Base-by-base conservation (phyloP, 441 rosid species). In the Rhodomyrtus psidioides region DNA sequence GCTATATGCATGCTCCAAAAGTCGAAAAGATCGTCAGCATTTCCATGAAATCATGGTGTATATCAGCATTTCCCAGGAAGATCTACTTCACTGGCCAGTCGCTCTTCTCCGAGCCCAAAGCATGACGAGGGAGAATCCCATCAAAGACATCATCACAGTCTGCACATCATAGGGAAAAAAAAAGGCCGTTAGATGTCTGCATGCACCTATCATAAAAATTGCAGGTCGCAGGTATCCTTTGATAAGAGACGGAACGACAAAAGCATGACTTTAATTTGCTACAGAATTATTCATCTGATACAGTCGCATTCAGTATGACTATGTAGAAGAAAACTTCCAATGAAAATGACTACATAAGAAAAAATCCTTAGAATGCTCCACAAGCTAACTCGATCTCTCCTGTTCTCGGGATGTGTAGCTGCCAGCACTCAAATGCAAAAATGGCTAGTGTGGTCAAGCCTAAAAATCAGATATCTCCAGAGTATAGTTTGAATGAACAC, bases 61-160 rank as follows among this genome's bases (percentile, higher is more conserved):
- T 12, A 17, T 44, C 81, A 30, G 83, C 56, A 28, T 81, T 54
- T 30, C 58, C 58, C 39, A 6, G 57, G 83, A 27, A 54, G 59
- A 53, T 28, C 15, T 49, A 16, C 42, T 82, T 82, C 49, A 21
- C 58, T 39, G 44, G 58, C 2, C 17, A 9, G 51, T 81, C 4
- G 90, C 92, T 86, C 87, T 90, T 90, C 88, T 95, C 91, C 92
- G 94, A 58, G 93, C 90, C 94, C 97, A 95, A 74, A 95, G 81
- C 91, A 92, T 93, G 87, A 95, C 97, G 42, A 95, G 92, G 23
- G 92, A 84, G 84, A 93, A 92, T 16, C 98, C 98, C 98, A 95
- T 95, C 92, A 95, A 87, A 62, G 98, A 94, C 99, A 95, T 97
- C 79, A 94, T 90, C 55, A 93, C 98, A 26, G 98, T 95, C 95